Percentiles rank a stretch among this genome's conserved stretches.
Evolutionary conservation across 2,329 filamentous ascomycete genomes (phyloP).

Genomic region (Fragosphaeria purpurea): DNA sequence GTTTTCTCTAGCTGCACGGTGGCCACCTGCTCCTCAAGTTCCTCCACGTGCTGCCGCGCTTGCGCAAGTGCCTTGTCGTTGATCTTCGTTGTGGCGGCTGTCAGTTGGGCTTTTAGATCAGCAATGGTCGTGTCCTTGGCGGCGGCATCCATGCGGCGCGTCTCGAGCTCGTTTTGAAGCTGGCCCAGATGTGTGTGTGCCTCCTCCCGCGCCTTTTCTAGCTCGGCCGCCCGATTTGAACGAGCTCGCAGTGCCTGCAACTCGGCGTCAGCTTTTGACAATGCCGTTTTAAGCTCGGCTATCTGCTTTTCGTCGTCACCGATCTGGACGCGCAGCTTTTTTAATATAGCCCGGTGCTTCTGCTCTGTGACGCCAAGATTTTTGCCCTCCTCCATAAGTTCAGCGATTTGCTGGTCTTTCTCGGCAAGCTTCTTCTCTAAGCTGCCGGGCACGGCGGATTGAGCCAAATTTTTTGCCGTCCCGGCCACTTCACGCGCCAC

Average conservation of each 20-base stretch:
- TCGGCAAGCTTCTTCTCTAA: slow-evolving; percentile 72
- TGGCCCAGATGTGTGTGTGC: slow-evolving; percentile 48
- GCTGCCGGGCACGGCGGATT: slow-evolving; percentile 53
- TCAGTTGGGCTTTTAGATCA: slow-evolving; percentile 60
- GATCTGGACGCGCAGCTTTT: slow-evolving; percentile 62
- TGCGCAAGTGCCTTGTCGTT: slow-evolving; percentile 58
- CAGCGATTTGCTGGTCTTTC: slow-evolving; percentile 81
- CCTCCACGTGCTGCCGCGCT: slow-evolving; percentile 43
- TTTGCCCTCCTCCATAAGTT: slow-evolving; percentile 86
- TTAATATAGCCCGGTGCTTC: slow-evolving; percentile 72
- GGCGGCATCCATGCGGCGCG: slow-evolving; percentile 51
- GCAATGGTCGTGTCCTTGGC: slow-evolving; percentile 55
- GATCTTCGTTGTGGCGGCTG: slow-evolving; percentile 56
- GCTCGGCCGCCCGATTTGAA: slow-evolving; percentile 38
- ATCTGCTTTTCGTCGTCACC: slow-evolving; percentile 56
- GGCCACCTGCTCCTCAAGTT: slow-evolving; percentile 46
- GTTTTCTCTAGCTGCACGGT: slow-evolving; percentile 73
- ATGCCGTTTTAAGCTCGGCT: slow-evolving; percentile 46
- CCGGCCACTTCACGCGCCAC: slow-evolving; percentile 71
- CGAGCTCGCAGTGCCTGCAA: slow-evolving; percentile 35
- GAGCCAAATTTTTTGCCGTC: slow-evolving; percentile 58
- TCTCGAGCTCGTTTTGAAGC: slow-evolving; percentile 39
- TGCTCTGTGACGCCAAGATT: slow-evolving; percentile 79
- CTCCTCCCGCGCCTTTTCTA: slow-evolving; percentile 45
- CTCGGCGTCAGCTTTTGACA: slow-evolving; percentile 49